These are phyloP conservation scores for bread wheat (Triticum aestivum) DNA, from an alignment of 176 grass and related monocot genomes.

Conservation along the genomic window DNA sequence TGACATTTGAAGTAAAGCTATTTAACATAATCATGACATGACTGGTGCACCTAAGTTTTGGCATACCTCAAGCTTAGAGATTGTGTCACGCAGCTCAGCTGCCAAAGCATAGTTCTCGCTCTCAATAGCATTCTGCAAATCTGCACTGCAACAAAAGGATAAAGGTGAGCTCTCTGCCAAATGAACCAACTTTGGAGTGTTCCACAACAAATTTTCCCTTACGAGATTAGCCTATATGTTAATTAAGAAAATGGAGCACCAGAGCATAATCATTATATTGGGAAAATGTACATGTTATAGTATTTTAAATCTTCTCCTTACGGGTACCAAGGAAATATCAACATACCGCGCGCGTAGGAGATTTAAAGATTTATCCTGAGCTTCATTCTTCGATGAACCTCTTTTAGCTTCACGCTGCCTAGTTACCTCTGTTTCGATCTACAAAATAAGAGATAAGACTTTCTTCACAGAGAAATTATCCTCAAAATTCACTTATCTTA, in stretches of 20 bases:
- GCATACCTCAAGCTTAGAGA: constrained; percentile 88
- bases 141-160: constrained; percentile 68
- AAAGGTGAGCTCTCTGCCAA: constrained; percentile 27
- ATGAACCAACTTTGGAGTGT: not conserved
- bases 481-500: constrained; percentile 16
- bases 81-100: constrained; percentile 75
- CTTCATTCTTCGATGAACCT: constrained; percentile 91
- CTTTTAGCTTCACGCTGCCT: constrained; percentile 87
- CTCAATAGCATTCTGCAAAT: constrained; percentile 89
- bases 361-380: constrained; percentile 88
- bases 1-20: constrained; percentile 30
- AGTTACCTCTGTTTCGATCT: constrained; percentile 86
- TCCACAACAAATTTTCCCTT: not conserved
- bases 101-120: constrained; percentile 88
- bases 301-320: not conserved
- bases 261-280: constrained; percentile 10
- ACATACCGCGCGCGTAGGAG: constrained; percentile 78
- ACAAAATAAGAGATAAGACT: constrained; percentile 9
- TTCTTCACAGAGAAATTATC: constrained; percentile 17
- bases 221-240: constrained; percentile 12
- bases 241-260: constrained; percentile 31
- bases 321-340: constrained; percentile 22
- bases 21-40: constrained; percentile 25
- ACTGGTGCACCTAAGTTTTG: not conserved
- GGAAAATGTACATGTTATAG: constrained; percentile 10